A percentile compares a stretch with the other conserved stretches of the same genome.
Conservation (phyloP, 345 rosid genomes). For the Lagerstroemia speciosa region DNA sequence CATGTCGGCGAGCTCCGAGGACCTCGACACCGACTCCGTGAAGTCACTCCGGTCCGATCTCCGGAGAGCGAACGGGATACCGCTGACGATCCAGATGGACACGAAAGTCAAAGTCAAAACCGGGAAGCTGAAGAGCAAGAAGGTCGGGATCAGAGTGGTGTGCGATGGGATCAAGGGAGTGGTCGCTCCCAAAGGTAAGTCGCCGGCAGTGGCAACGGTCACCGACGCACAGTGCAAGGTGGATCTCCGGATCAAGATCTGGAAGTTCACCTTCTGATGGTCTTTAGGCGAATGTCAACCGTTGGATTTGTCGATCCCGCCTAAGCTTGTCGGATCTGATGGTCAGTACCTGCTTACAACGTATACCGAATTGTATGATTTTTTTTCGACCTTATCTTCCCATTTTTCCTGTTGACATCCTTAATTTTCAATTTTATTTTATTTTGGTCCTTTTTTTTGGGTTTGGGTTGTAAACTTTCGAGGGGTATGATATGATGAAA, state of each 20-base stretch:
- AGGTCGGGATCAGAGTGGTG: slow-evolving; percentile 62
- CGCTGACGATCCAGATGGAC: slow-evolving; percentile 46
- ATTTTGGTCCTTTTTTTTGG: neutral
- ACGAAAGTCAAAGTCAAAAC: slow-evolving; percentile 54
- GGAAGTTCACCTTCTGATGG: slow-evolving; percentile 70
- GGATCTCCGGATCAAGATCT: slow-evolving; percentile 79
- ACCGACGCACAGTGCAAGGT: slow-evolving; percentile 56
- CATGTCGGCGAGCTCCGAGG: slow-evolving; percentile 34
- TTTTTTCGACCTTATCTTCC: neutral
- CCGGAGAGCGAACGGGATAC: slow-evolving; percentile 38
- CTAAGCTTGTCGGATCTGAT: slow-evolving; percentile 22
- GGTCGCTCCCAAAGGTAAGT: slow-evolving; percentile 58
- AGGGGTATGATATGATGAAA: slow-evolving; percentile 13
- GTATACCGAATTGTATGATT: neutral
- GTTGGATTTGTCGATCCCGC: no score
- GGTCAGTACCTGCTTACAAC: neutral
- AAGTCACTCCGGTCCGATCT: slow-evolving; percentile 61
- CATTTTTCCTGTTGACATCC: neutral
- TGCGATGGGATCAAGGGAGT: slow-evolving; percentile 67
- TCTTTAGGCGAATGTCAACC: no score
- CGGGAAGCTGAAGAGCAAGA: slow-evolving; percentile 56
- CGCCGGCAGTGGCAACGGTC: slow-evolving; percentile 45
- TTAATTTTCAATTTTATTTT: neutral
- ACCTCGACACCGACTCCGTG: slow-evolving; percentile 67
- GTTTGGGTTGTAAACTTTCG: slow-evolving; percentile 14